A percentile compares a stretch with the other conserved stretches of the same genome.
Conservation (phyloP, 352 stramenopile species). For the Phytophthora citricola region DNA sequence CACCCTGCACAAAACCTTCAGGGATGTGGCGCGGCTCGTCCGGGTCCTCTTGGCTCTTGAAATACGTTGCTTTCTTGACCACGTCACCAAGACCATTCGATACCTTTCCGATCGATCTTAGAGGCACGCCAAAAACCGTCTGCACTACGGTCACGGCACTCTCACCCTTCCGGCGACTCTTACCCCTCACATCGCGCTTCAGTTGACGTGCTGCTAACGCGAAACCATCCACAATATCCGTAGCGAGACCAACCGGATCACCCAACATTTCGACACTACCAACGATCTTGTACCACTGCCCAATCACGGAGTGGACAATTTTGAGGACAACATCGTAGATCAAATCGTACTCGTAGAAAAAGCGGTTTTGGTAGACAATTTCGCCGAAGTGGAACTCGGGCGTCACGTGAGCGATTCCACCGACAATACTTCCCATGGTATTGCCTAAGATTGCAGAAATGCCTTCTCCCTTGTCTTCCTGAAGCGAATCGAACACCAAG, state of each 20-base stretch:
- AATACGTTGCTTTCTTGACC: constrained; percentile 84
- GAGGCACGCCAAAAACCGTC: constrained; percentile 80
- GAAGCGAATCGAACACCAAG: constrained; percentile 84
- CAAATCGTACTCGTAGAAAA: constrained; percentile 89
- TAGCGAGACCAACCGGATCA: constrained; percentile 83
- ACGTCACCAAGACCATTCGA: constrained; percentile 87
- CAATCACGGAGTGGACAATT: constrained; percentile 76
- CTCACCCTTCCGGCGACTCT: constrained; percentile 84
- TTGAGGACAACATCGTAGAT: constrained; percentile 76
- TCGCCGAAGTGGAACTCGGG: constrained; percentile 81
- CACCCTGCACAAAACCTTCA: constrained; percentile 77
- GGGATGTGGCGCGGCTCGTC: constrained; percentile 78
- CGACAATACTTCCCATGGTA: constrained; percentile 88
- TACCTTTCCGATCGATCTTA: constrained; percentile 81
- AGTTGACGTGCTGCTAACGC: constrained; percentile 78
- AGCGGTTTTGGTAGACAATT: constrained; percentile 79
- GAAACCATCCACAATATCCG: constrained; percentile 89
- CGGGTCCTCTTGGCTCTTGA: constrained; percentile 80
- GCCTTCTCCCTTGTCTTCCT: constrained; percentile 81
- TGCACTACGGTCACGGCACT: constrained; percentile 82
- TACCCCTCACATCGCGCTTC: constrained; percentile 80
- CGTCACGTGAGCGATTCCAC: constrained; percentile 86
- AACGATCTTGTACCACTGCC: constrained; percentile 92
- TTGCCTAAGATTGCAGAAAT: constrained; percentile 82
- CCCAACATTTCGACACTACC: constrained; percentile 86